Percentiles rank a stretch among this genome's conserved stretches.
Conservation (phyloP, 345 rosid species). For the Eucalyptus globulus region DNA sequence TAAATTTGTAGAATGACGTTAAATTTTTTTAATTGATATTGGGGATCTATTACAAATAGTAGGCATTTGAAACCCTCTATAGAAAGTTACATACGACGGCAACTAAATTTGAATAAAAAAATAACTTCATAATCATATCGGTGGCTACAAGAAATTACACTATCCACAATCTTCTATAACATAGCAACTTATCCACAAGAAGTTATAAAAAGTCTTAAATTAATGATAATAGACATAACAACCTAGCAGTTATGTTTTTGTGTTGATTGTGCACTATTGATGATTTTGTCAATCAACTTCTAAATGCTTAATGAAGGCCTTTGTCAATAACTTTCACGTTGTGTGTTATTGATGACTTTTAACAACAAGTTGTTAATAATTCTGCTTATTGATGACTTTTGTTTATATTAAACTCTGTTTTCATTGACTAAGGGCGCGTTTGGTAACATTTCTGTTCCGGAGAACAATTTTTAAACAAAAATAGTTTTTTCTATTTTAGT, state of each 20-base stretch:
- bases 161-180: background rate
- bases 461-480: rapidly evolving
- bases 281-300: background rate
- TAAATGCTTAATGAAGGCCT: background rate
- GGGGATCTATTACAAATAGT: background rate
- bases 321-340: background rate
- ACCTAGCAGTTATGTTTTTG: background rate
- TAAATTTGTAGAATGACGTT: background rate
- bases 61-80: background rate
- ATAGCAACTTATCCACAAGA: background rate
- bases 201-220: background rate
- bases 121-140: background rate
- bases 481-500: too few relatives aligned
- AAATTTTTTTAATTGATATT: background rate
- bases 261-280: background rate
- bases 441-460: rapidly evolving
- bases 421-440: rapidly evolving
- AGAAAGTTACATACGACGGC: background rate
- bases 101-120: background rate
- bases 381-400: rapidly evolving
- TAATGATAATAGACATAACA: background rate
- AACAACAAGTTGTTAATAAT: background rate
- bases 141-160: background rate
- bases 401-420: too few relatives aligned
- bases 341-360: background rate